phyloP scores from a whole-genome alignment of 352 stramenopile species.

The Hyaloperonospora arabidopsidis region DNA sequence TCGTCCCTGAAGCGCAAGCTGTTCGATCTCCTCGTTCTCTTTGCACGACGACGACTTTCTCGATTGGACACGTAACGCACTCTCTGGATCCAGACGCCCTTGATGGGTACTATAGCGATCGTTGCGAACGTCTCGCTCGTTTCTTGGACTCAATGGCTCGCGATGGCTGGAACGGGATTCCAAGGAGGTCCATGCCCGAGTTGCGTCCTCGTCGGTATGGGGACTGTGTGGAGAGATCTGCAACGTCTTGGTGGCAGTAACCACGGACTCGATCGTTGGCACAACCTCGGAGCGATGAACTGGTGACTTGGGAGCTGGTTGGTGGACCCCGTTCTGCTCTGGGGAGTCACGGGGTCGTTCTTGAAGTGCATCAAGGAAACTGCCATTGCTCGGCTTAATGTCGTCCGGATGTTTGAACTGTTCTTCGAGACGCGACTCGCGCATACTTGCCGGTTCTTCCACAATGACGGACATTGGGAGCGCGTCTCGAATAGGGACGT shows the following conservation, averaged over 20 bases:
- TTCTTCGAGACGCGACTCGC: conserved; percentile 21
- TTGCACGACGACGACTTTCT: too few relatives aligned
- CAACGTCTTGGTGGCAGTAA: too few relatives aligned
- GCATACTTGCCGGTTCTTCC: conserved; percentile 22
- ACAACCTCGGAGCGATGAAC: conserved; percentile 2
- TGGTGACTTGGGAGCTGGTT: neutral
- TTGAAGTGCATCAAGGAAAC: conserved; percentile 1
- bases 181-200: too few relatives aligned
- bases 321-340: neutral
- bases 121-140: too few relatives aligned
- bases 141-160: too few relatives aligned
- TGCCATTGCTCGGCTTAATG: conserved; percentile 14
- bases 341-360: neutral
- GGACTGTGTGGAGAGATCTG: too few relatives aligned
- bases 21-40: too few relatives aligned
- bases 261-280: neutral
- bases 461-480: conserved; percentile 28
- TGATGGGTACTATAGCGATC: too few relatives aligned
- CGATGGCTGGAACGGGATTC: too few relatives aligned
- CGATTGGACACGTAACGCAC: too few relatives aligned
- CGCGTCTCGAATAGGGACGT: conserved; percentile 7
- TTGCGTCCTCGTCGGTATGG: too few relatives aligned
- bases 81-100: too few relatives aligned
- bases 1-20: neutral
- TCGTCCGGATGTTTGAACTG: conserved; percentile 18